A percentile compares a stretch with the other conserved stretches of the same genome.
Evolutionary conservation across 257 asterid genomes (phyloP).

Genomic region (Solanum chiquidenum): DNA sequence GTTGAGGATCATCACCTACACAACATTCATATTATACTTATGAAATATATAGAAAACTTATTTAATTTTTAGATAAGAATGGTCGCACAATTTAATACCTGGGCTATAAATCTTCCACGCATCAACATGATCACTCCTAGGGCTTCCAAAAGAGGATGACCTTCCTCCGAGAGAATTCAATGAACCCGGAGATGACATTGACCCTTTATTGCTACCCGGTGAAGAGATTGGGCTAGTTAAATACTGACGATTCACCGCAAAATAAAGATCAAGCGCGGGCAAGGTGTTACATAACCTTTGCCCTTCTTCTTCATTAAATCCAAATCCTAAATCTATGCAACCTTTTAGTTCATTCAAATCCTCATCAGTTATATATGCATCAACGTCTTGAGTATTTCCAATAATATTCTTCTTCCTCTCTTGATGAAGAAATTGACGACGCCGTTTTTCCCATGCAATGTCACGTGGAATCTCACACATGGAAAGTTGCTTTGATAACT

Average conservation of each 20-base stretch:
- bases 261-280: slow-evolving; percentile 79
- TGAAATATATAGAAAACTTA: neutral
- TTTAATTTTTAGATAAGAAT: too few relatives aligned
- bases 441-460: slow-evolving; percentile 70
- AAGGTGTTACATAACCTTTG: slow-evolving; percentile 52
- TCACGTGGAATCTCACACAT: slow-evolving; percentile 69
- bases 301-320: slow-evolving; percentile 67
- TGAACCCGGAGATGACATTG: neutral
- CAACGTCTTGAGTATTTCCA: neutral
- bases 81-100: neutral
- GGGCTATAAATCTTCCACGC: slow-evolving; percentile 24
- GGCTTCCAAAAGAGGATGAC: slow-evolving; percentile 26
- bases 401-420: slow-evolving; percentile 26
- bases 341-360: slow-evolving; percentile 75
- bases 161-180: neutral
- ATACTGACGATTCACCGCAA: slow-evolving; percentile 57
- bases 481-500: slow-evolving; percentile 59
- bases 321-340: slow-evolving; percentile 78
- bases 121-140: slow-evolving; percentile 4
- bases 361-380: slow-evolving; percentile 46
- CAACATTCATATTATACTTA: neutral
- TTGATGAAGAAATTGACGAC: slow-evolving; percentile 37
- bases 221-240: slow-evolving; percentile 39
- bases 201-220: slow-evolving; percentile 23
- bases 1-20: slow-evolving; percentile 56